These are phyloP conservation scores for Westerdykella ornata DNA, from an alignment of 2,329 filamentous ascomycete genomes.

Conservation along the genomic window DNA sequence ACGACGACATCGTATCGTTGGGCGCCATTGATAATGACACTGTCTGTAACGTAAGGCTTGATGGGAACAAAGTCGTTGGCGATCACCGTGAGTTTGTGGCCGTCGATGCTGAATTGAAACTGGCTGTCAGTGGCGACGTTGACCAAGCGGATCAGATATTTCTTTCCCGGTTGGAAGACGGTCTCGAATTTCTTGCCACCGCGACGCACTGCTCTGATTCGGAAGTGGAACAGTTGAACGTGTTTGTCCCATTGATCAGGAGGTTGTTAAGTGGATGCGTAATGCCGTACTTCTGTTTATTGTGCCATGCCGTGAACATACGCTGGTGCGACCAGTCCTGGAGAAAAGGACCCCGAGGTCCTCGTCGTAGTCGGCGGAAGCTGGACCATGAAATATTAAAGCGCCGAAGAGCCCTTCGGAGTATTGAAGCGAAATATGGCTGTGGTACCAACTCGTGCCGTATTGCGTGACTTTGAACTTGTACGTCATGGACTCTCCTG, in stretches of 20 bases:
- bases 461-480: slow-evolving; percentile 38
- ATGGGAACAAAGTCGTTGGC: slow-evolving; percentile 41
- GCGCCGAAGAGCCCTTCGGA: slow-evolving; percentile 39
- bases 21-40: slow-evolving; percentile 38
- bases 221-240: slow-evolving; percentile 15
- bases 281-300: slow-evolving; percentile 17
- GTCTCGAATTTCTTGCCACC: slow-evolving; percentile 31
- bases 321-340: slow-evolving; percentile 40
- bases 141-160: slow-evolving; percentile 39
- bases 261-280: slow-evolving; percentile 36
- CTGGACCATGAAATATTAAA: slow-evolving; percentile 39
- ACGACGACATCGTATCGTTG: slow-evolving; percentile 38
- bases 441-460: slow-evolving; percentile 40
- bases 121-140: slow-evolving; percentile 39
- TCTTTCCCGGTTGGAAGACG: slow-evolving; percentile 36
- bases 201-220: slow-evolving; percentile 4
- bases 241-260: slow-evolving; percentile 43
- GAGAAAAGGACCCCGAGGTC: slow-evolving; percentile 40
- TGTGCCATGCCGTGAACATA: slow-evolving; percentile 8
- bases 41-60: slow-evolving; percentile 36
- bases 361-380: slow-evolving; percentile 38
- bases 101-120: slow-evolving; percentile 42
- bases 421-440: slow-evolving; percentile 38
- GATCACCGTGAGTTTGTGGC: slow-evolving; percentile 41
- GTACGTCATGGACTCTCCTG: slow-evolving; percentile 21